These are phyloP conservation scores for Streptanthus diversifolius DNA, from an alignment of 345 rosid genomes.

Conservation along the genomic window DNA sequence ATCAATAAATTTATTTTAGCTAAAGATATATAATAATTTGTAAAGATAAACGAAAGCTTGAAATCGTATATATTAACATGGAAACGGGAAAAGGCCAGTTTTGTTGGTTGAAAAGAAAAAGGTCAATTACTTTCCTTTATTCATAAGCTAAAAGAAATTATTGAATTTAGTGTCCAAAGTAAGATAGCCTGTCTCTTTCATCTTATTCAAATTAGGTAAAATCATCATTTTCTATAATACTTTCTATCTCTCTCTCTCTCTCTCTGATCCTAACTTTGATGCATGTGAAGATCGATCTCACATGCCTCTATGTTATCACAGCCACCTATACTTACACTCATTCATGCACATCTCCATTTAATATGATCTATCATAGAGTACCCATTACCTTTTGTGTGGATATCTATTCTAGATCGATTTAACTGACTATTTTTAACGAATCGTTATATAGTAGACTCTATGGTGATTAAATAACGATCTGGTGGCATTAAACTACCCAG, in stretches of 20 bases:
- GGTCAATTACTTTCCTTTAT: constrained; percentile 36
- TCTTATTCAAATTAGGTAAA: constrained; percentile 7
- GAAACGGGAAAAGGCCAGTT: constrained; percentile 34
- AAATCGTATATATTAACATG: constrained; percentile 31
- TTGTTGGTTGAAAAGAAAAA: constrained; percentile 35
- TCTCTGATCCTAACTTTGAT: constrained; percentile 29
- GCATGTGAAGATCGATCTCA: constrained; percentile 34
- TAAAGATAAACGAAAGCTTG: constrained; percentile 16
- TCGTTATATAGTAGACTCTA: neutral
- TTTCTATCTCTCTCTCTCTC: neutral
- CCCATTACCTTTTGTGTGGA: constrained; percentile 26
- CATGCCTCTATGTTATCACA: constrained; percentile 27
- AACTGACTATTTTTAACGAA: constrained; percentile 6
- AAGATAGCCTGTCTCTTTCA: constrained; percentile 31
- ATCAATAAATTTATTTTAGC: neutral
- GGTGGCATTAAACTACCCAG: constrained; percentile 7
- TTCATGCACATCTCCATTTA: constrained; percentile 5
- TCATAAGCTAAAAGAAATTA: constrained; percentile 35
- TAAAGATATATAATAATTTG: neutral
- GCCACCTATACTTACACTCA: constrained; percentile 13
- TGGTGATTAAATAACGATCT: neutral
- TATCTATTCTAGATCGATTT: constrained; percentile 1
- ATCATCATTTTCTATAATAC: constrained; percentile 14
- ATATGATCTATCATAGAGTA: constrained; percentile 18
- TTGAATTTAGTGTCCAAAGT: constrained; percentile 30